phyloP scores from a whole-genome alignment of 1,284 basidiomycete genomes.

The Pseudozyma sp. region DNA sequence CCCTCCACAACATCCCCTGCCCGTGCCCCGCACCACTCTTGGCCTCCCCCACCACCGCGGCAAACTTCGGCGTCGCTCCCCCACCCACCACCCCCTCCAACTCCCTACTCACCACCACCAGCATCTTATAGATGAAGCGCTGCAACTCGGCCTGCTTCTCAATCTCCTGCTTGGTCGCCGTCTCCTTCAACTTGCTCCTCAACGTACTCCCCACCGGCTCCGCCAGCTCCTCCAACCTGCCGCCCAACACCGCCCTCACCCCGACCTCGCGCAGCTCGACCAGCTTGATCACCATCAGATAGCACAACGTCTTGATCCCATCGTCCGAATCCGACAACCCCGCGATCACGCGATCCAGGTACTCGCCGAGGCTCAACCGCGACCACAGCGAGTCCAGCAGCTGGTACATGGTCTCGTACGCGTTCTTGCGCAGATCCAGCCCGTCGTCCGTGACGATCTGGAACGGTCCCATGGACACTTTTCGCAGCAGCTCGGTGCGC shows the following conservation, averaged over 20 bases:
- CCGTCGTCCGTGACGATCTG: conserved; percentile 94
- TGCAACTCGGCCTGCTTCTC: conserved; percentile 93
- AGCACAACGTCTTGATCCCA: conserved; percentile 95
- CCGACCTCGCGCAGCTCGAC: conserved; percentile 74
- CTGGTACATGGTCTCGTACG: conserved; percentile 97
- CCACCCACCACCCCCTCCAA: conserved; percentile 17
- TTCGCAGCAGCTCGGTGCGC: conserved; percentile 72
- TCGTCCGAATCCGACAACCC: conserved; percentile 86
- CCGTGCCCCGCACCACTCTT: conserved; percentile 4
- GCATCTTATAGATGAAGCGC: conserved; percentile 84
- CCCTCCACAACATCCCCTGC: conserved; percentile 31
- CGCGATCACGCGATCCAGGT: conserved; percentile 82
- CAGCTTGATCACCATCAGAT: conserved; percentile 93
- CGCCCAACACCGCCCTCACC: conserved; percentile 79
- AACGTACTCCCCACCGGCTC: conserved; percentile 85
- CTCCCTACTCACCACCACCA: conserved; percentile 76
- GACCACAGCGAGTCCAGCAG: conserved; percentile 88
- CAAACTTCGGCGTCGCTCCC: conserved; percentile 30
- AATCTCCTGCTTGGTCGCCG: conserved; percentile 93
- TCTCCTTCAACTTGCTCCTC: conserved; percentile 77
- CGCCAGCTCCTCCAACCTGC: conserved; percentile 86
- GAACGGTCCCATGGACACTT: conserved; percentile 98
- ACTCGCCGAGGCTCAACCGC: conserved; percentile 85
- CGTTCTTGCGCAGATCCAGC: conserved; percentile 85
- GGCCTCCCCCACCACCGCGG: conserved; percentile 25